Evolutionary conservation across 805 yeast species (phyloP).

Genomic region (Pichia sporocuriosa): DNA sequence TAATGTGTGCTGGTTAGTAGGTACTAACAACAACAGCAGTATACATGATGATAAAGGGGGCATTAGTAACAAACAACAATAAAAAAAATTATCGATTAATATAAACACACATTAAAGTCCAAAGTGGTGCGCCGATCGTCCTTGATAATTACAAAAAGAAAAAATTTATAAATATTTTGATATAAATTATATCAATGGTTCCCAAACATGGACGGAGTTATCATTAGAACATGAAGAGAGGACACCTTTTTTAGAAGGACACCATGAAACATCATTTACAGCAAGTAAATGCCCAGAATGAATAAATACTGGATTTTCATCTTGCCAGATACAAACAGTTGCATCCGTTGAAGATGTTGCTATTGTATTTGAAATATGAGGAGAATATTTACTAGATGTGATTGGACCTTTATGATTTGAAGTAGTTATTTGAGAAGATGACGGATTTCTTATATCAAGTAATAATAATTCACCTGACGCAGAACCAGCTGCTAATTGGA

Average conservation of each 20-base stretch:
- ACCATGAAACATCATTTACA: slow-evolving; percentile 81
- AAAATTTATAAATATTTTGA: background rate
- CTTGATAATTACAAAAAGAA: too few species aligned
- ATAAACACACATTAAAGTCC: too few species aligned
- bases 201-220: slow-evolving; percentile 84
- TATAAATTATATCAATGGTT: slow-evolving; percentile 36
- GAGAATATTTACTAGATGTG: slow-evolving; percentile 71
- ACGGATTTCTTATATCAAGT: slow-evolving; percentile 61
- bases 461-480: slow-evolving; percentile 46
- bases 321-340: slow-evolving; percentile 56
- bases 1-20: background rate
- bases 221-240: slow-evolving; percentile 77
- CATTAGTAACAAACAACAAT: too few species aligned
- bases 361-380: slow-evolving; percentile 42
- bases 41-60: too few species aligned
- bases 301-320: slow-evolving; percentile 40
- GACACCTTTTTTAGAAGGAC: slow-evolving; percentile 61
- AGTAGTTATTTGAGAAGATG: slow-evolving; percentile 19
- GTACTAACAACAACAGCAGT: background rate
- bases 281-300: slow-evolving; percentile 90
- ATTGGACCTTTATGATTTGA: slow-evolving; percentile 48
- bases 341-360: slow-evolving; percentile 66
- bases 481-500: slow-evolving; percentile 63
- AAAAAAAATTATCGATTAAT: too few species aligned
- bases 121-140: too few species aligned